These are phyloP conservation scores for Asclepias syriaca DNA, from an alignment of 257 asterid species.

Conservation along the genomic window DNA sequence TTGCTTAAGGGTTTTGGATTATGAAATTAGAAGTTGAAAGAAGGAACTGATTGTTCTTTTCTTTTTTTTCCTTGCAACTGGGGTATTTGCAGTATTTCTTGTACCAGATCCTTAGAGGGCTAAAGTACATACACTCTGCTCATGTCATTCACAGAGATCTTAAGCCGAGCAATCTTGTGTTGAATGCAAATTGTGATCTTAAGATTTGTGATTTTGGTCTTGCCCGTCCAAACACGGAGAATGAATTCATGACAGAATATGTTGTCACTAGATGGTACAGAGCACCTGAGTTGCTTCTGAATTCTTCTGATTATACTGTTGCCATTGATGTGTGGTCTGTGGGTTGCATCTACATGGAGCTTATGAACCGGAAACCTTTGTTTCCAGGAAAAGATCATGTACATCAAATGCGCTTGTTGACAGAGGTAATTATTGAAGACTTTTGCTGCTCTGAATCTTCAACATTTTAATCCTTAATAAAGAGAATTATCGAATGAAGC, in stretches of 20 bases:
- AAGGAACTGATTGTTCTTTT: constrained; percentile 15
- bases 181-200: constrained; percentile 89
- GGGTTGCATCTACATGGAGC: constrained; percentile 97
- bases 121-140: constrained; percentile 91
- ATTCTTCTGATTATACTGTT: constrained; percentile 80
- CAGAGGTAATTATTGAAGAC: constrained; percentile 38
- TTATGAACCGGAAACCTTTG: constrained; percentile 82
- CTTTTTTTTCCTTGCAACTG: neutral
- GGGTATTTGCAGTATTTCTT: constrained; percentile 66
- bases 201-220: constrained; percentile 96
- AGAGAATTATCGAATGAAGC: neutral
- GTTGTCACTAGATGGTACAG: constrained; percentile 99
- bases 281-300: constrained; percentile 86
- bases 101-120: constrained; percentile 90
- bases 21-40: neutral
- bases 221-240: constrained; percentile 77
- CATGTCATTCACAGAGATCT: constrained; percentile 85
- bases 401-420: constrained; percentile 86
- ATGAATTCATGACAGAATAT: constrained; percentile 90
- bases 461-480: neutral
- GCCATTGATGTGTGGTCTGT: constrained; percentile 98
- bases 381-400: constrained; percentile 97
- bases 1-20: neutral
- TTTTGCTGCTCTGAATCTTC: neutral
- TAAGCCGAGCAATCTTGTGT: constrained; percentile 86